phyloP scores from a whole-genome alignment of 1,284 basidiomycete genomes.

The Fomitopsis schrenkii region DNA sequence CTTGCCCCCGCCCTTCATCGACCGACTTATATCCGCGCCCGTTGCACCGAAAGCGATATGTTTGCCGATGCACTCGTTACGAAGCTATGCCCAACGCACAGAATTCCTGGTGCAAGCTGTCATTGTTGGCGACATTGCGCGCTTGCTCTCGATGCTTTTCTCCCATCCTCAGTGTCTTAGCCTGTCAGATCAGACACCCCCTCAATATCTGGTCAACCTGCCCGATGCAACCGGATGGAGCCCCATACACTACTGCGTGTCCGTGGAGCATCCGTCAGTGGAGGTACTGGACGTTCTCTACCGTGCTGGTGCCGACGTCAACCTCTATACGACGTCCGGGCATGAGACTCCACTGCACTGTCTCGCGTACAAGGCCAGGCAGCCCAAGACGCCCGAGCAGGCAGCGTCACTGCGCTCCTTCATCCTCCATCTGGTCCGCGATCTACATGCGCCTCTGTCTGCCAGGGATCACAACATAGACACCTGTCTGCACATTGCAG shows the following conservation, averaged over 20 bases:
- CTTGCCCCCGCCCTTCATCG: conserved; percentile 15
- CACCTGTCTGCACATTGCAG: conserved; percentile 92
- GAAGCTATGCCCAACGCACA: conserved; percentile 23
- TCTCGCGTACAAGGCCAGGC: conserved; percentile 50
- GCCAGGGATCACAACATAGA: conserved; percentile 80
- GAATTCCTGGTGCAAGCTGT: conserved; percentile 51
- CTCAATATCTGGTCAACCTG: conserved; percentile 40
- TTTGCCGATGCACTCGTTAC: conserved; percentile 12
- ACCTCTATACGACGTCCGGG: conserved; percentile 61
- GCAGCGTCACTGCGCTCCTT: conserved; percentile 49
- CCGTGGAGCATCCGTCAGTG: conserved; percentile 49
- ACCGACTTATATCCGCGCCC: conserved; percentile 1
- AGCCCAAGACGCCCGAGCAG: conserved; percentile 31
- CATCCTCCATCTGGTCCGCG: conserved; percentile 59
- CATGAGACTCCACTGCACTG: conserved; percentile 68
- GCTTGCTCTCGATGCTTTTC: conserved; percentile 55
- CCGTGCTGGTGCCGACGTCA: conserved; percentile 67
- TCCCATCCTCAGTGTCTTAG: conserved; percentile 29
- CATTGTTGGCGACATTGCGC: conserved; percentile 40
- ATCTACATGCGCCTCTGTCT: conserved; percentile 61
- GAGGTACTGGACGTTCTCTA: conserved; percentile 64
- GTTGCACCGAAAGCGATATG: background rate
- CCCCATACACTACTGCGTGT: conserved; percentile 63
- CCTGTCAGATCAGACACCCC: conserved; percentile 7
- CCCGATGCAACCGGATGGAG: conserved; percentile 67